phyloP scores from a whole-genome alignment of 768 basidiomycete species.

The Dendrothele bispora region DNA sequence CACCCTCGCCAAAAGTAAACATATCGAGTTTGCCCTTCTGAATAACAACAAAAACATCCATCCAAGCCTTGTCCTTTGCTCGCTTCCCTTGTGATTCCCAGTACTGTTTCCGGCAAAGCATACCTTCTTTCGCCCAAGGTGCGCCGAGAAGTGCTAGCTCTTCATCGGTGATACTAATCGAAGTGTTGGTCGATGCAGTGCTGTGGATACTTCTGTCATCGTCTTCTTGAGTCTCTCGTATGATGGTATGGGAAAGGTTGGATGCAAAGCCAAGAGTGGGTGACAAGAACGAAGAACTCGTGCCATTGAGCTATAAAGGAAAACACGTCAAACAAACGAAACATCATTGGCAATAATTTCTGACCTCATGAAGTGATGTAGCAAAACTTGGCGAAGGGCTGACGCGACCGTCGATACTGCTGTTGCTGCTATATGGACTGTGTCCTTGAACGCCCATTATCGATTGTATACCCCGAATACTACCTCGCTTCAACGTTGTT shows the following conservation, averaged over 20 bases:
- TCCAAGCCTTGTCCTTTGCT: conserved; percentile 87
- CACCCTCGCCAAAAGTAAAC: conserved; percentile 89
- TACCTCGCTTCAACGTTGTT: conserved; percentile 82
- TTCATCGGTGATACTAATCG: conserved; percentile 90
- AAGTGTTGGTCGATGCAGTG: conserved; percentile 63
- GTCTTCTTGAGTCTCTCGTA: conserved; percentile 91
- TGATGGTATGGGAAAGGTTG: conserved; percentile 94
- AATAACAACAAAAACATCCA: conserved; percentile 95
- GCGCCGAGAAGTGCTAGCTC: conserved; percentile 93
- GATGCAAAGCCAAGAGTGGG: conserved; percentile 96
- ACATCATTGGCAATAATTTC: conserved; percentile 13
- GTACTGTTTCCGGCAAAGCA: conserved; percentile 92
- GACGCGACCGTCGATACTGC: conserved; percentile 82
- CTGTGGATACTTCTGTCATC: conserved; percentile 73
- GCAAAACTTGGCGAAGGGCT: conserved; percentile 95
- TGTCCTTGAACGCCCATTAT: conserved; percentile 67
- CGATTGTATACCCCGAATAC: conserved; percentile 85
- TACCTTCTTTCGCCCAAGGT: conserved; percentile 99
- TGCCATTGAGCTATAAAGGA: too few species aligned
- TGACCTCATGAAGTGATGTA: conserved; percentile 82
- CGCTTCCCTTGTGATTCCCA: conserved; percentile 85
- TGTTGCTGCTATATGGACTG: conserved; percentile 84
- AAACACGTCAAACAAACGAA: conserved; percentile 44
- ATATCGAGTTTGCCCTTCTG: conserved; percentile 92
- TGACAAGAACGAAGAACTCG: conserved; percentile 69